Conservation (phyloP, 352 stramenopile genomes). For the Nothophytophthora sp. region DNA sequence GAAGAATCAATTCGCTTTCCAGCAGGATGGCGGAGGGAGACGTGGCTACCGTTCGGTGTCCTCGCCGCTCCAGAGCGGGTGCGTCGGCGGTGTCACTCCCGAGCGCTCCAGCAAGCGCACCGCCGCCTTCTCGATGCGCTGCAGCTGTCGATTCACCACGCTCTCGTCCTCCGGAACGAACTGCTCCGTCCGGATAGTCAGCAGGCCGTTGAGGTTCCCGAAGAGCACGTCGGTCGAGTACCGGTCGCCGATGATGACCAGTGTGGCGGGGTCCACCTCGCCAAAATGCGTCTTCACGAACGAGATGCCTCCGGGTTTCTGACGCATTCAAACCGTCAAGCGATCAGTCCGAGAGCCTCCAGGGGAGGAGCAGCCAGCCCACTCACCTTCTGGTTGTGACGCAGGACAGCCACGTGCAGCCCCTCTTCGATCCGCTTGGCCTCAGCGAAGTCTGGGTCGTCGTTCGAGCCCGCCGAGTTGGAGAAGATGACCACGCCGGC, state of each 20-base stretch:
- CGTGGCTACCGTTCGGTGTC: background rate
- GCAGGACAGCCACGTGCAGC: conserved; percentile 87
- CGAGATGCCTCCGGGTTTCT: conserved; percentile 92
- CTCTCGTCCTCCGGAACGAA: conserved; percentile 67
- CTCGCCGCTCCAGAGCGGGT: conserved; percentile 38
- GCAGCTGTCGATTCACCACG: conserved; percentile 66
- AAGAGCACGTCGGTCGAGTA: conserved; percentile 98
- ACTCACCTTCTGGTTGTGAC: conserved; percentile 89
- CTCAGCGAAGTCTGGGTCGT: conserved; percentile 87
- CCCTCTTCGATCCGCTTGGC: conserved; percentile 78
- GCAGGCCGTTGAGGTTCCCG: conserved; percentile 95
- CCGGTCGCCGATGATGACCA: conserved; percentile 97
- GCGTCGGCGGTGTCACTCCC: conserved; percentile 40
- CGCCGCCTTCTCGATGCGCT: conserved; percentile 66
- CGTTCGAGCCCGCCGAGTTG: conserved; percentile 94
- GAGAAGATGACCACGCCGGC: conserved; percentile 93
- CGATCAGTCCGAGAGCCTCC: conserved; percentile 2
- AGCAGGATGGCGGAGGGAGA: too few species aligned
- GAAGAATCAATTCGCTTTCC: too few species aligned
- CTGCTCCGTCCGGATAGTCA: conserved; percentile 95
- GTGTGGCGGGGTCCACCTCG: conserved; percentile 56
- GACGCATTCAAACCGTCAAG: conserved; percentile 1
- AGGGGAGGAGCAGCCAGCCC: background rate
- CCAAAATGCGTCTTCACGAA: conserved; percentile 89
- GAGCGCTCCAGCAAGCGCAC: conserved; percentile 45